These are phyloP conservation scores for Ophiorrhiza pumila DNA, from an alignment of 257 asterid species.

Conservation along the genomic window DNA sequence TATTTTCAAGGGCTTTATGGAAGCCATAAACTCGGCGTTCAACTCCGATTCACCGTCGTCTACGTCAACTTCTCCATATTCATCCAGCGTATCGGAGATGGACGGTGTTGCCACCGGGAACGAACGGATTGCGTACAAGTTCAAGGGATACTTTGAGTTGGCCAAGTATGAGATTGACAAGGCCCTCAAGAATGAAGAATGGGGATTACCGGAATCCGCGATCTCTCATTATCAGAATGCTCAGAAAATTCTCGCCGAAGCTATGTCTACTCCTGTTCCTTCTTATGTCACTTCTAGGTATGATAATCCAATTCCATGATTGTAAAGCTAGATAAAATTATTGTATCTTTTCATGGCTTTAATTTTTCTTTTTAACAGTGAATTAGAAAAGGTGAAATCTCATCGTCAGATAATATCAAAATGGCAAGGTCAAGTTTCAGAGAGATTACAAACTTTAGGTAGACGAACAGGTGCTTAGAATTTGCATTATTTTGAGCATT, in stretches of 20 bases:
- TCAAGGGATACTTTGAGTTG: conserved; percentile 86
- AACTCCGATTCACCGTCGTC: conserved; percentile 37
- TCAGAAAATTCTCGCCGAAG: conserved; percentile 67
- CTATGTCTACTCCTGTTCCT: conserved; percentile 79
- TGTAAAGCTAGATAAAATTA: not conserved
- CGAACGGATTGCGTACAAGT: conserved; percentile 81
- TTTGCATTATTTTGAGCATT: conserved; percentile 2
- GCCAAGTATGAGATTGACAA: conserved; percentile 81
- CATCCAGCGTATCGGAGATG: conserved; percentile 43
- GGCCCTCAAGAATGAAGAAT: conserved; percentile 93
- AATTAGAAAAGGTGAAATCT: conserved; percentile 86
- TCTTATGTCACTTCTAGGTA: conserved; percentile 87
- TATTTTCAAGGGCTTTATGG: conserved; percentile 52
- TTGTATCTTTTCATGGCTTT: not conserved
- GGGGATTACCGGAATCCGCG: conserved; percentile 88
- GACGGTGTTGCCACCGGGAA: conserved; percentile 78
- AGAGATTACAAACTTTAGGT: conserved; percentile 64
- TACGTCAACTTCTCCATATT: conserved; percentile 23
- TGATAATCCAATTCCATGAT: not conserved
- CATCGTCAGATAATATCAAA: conserved; percentile 69
- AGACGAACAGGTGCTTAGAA: conserved; percentile 61
- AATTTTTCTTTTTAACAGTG: conserved; percentile 38
- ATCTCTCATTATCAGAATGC: conserved; percentile 59
- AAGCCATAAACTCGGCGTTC: conserved; percentile 58
- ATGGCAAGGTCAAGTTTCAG: conserved; percentile 88